Conservation (phyloP, 2,329 filamentous ascomycete genomes). For the Diaporthe vexans region DNA sequence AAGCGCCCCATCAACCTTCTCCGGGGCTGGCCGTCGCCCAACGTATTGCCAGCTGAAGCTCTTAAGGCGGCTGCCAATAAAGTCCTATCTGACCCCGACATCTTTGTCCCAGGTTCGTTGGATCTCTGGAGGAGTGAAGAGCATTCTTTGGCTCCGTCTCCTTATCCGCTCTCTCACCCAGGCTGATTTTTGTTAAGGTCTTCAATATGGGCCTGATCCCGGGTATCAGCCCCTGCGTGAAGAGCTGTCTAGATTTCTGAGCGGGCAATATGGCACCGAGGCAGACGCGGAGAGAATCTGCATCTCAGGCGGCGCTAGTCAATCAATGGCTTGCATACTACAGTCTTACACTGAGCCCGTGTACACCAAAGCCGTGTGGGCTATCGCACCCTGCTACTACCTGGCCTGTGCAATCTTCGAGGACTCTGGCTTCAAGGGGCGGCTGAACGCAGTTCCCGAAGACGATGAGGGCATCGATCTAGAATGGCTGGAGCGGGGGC, state of each 20-base stretch:
- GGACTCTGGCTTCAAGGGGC: conserved; percentile 80
- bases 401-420: conserved; percentile 89
- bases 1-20: conserved; percentile 72
- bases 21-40: conserved; percentile 75
- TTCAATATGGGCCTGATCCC: conserved; percentile 81
- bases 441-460: conserved; percentile 79
- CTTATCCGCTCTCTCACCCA: not conserved
- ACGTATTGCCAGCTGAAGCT: conserved; percentile 74
- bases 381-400: conserved; percentile 86
- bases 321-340: conserved; percentile 83
- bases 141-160: not conserved
- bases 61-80: conserved; percentile 72
- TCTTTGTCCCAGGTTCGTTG: conserved; percentile 67
- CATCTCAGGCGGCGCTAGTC: conserved; percentile 87
- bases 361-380: conserved; percentile 82
- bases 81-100: conserved; percentile 71
- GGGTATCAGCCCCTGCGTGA: conserved; percentile 80
- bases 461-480: conserved; percentile 84
- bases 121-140: conserved; percentile 54
- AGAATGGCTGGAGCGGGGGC: conserved; percentile 65
- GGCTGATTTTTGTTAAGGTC: conserved; percentile 14
- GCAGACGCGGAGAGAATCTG: conserved; percentile 74
- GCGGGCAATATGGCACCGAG: conserved; percentile 66
- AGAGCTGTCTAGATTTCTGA: conserved; percentile 79
- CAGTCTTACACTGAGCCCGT: conserved; percentile 84